phyloP scores from a whole-genome alignment of 2,329 filamentous ascomycete species.

The Parasarocladium wereldwijsianum region DNA sequence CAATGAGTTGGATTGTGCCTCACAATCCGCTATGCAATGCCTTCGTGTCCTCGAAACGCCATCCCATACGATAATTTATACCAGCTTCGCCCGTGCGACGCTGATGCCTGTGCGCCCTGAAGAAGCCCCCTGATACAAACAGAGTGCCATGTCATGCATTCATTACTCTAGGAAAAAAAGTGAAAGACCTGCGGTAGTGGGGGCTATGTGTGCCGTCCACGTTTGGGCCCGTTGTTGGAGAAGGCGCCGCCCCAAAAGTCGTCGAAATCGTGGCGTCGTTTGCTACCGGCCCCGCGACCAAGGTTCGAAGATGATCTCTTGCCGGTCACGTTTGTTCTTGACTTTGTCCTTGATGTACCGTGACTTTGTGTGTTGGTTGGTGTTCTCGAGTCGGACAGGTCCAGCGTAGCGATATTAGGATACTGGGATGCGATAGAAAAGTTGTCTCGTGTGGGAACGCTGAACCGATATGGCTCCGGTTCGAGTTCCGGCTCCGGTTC shows the following conservation, averaged over 20 bases:
- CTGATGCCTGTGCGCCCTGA: too few relatives aligned
- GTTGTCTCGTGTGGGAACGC: conserved; percentile 39
- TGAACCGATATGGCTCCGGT: conserved; percentile 22
- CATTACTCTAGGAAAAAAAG: too few relatives aligned
- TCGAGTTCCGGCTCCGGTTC: conserved; percentile 11
- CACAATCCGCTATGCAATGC: conserved; percentile 10
- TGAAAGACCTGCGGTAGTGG: too few relatives aligned
- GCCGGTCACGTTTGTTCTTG: conserved; percentile 2
- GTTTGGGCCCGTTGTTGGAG: conserved; percentile 41
- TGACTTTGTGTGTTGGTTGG: conserved; percentile 10
- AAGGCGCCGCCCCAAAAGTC: conserved; percentile 62
- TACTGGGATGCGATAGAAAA: conserved; percentile 57
- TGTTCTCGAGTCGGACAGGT: conserved; percentile 36
- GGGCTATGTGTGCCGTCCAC: conserved; percentile 31
- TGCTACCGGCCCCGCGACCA: conserved; percentile 52
- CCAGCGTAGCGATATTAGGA: conserved; percentile 45
- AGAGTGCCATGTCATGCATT: too few relatives aligned
- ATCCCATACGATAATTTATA: too few relatives aligned
- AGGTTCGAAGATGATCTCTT: conserved; percentile 16
- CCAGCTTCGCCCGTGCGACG: too few relatives aligned
- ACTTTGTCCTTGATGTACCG: conserved; percentile 7
- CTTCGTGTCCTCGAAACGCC: conserved; percentile 21
- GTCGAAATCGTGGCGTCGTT: conserved; percentile 57
- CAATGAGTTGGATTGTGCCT: conserved; percentile 2
- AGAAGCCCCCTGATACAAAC: too few relatives aligned